phyloP scores from a whole-genome alignment of 108 stramenopile genomes.

The Nitzschia palea region DNA sequence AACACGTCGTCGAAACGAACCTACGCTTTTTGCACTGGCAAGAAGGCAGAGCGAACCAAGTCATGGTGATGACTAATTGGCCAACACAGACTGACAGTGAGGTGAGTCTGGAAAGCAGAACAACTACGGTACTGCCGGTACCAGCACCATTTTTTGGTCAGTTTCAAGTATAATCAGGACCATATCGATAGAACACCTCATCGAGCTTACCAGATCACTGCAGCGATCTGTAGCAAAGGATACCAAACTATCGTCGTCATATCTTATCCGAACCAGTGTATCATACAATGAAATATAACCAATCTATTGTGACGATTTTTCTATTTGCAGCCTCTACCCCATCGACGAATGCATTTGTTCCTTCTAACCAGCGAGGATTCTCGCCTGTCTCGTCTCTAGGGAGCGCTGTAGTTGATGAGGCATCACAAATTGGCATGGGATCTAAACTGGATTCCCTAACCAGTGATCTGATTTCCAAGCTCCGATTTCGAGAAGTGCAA shows the following conservation, averaged over 20 bases:
- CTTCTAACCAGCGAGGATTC: neutral
- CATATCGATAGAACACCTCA: neutral
- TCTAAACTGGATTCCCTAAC: constrained; percentile 24
- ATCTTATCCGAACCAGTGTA: neutral
- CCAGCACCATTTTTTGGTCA: too few species aligned
- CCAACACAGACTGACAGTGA: neutral
- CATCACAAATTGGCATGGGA: neutral
- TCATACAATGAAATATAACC: neutral
- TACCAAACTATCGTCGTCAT: neutral
- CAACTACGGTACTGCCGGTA: too few species aligned
- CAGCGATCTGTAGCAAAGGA: neutral
- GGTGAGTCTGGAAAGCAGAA: neutral
- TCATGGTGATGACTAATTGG: neutral
- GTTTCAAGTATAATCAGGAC: neutral
- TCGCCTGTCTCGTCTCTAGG: neutral
- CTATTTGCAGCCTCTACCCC: neutral
- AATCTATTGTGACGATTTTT: neutral
- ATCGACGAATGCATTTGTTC: neutral
- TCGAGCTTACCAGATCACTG: neutral
- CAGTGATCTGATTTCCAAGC: constrained; percentile 40
- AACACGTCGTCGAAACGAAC: too few species aligned
- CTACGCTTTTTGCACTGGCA: too few species aligned
- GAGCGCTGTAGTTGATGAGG: neutral
- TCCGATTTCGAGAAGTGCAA: constrained; percentile 69
- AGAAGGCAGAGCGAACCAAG: neutral